Percentiles rank a stretch among this genome's conserved stretches.
These are phyloP conservation scores for Lasiosphaeris hirsuta DNA, from an alignment of 495 filamentous ascomycete species.

Conservation along the genomic window DNA sequence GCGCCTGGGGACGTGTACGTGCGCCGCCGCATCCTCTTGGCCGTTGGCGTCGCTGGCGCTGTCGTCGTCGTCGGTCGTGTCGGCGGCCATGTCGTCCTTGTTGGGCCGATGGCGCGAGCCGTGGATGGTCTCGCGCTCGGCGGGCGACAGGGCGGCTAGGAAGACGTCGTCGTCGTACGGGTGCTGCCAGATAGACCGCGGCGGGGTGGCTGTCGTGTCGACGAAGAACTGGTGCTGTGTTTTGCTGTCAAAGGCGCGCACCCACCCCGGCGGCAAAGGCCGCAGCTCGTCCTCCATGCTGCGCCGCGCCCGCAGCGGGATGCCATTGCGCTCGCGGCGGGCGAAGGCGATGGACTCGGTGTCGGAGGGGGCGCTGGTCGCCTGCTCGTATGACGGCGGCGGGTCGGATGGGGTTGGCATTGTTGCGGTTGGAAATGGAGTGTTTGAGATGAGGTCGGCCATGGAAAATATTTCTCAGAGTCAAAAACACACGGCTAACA, in stretches of 20 bases:
- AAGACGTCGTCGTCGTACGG: conserved; percentile 30
- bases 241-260: conserved; percentile 27
- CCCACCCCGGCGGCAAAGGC: conserved; percentile 25
- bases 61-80: conserved; percentile 16
- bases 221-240: conserved; percentile 34
- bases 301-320: conserved; percentile 26
- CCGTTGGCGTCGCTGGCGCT: not conserved
- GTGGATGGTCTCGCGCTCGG: conserved; percentile 13
- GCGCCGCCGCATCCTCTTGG: too few species aligned
- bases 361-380: conserved; percentile 1
- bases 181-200: conserved; percentile 32
- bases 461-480: too few species aligned
- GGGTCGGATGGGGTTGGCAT: conserved; percentile 14
- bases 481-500: too few species aligned
- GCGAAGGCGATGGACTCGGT: not conserved
- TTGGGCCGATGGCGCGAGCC: not conserved
- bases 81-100: conserved; percentile 13
- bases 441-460: not conserved
- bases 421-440: not conserved
- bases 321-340: conserved; percentile 17
- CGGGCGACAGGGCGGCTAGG: conserved; percentile 11
- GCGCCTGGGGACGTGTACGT: not conserved
- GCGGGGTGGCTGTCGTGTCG: conserved; percentile 24
- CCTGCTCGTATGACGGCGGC: conserved; percentile 22
- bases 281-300: conserved; percentile 36